These are phyloP conservation scores for Litsea cubeba DNA, from an alignment of 164 flowering plant genomes.

Conservation along the genomic window DNA sequence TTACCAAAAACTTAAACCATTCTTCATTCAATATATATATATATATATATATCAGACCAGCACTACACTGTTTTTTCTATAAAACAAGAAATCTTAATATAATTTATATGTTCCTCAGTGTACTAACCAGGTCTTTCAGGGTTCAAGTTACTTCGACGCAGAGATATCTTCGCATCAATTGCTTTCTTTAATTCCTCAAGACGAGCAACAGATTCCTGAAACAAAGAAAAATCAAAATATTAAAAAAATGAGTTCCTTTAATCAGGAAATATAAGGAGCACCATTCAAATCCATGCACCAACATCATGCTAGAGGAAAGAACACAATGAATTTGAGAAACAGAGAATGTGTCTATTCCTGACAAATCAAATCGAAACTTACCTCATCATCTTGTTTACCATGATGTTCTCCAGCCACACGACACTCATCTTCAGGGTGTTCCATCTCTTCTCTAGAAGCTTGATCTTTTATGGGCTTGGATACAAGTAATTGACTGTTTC, in stretches of 20 bases:
- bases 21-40: background rate
- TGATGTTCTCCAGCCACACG: slow-evolving; percentile 43
- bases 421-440: slow-evolving; percentile 63
- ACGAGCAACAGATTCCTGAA: slow-evolving; percentile 78
- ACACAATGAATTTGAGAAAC: background rate
- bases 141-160: slow-evolving; percentile 73
- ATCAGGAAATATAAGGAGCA: background rate
- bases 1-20: background rate
- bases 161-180: slow-evolving; percentile 71
- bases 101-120: background rate
- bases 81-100: too few species aligned
- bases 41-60: too few species aligned
- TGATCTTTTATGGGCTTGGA: background rate
- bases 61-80: too few species aligned
- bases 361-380: slow-evolving; percentile 8
- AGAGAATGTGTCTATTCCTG: background rate
- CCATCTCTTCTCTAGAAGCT: slow-evolving; percentile 31
- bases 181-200: slow-evolving; percentile 81
- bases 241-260: background rate
- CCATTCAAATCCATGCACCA: background rate
- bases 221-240: background rate
- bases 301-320: background rate
- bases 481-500: background rate
- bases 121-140: slow-evolving; percentile 89
- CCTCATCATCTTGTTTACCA: slow-evolving; percentile 76